Evolutionary conservation across 1,139 yeast species (phyloP), one percentile per base, ranked within the genome.

Genomic region (Pichia sp.): DNA sequence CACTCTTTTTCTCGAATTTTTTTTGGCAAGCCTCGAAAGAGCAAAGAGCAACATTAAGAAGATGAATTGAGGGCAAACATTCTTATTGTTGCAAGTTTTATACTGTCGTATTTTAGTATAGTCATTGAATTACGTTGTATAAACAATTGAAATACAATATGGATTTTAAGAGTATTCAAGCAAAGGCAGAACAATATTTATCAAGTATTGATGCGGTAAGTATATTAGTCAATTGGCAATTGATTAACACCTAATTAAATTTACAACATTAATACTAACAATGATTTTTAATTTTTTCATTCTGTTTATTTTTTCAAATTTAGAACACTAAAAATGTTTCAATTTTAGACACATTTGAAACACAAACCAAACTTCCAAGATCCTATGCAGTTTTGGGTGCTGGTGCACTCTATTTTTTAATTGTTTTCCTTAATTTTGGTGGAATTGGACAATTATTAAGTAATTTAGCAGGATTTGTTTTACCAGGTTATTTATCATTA

Each of bases 371-470:
- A 24, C 70, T 90, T 52, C 97, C 97, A 64, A 85, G 92, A 73
- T 83, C 95, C 2, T 90, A 90, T 61, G 85, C 87, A 33, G 84
- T 83, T 31, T 66, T 83, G 46, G 94, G 80, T 24, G 73, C 73
- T 25, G 80, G 71, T 37, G 80, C 66, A 8, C 60, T 79, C 43
- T 92, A 92, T 70, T 72, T 89, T 55, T 67, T 90, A 37, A 66
- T 89, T 59, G 80, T 89, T 50, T 87, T 90, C 69, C 71, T 90
- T 61, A 94, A 94, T 68, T 70, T 89, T 56, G 97, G 96, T 52
- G 97, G 96, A 24, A 71, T 90, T 61, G 97, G 97, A 50, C 95
- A 90, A 69, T 78, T 92, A 58, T 75, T 92, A 55, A 84, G 97
- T 55, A 92, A 94, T 72, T 70, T 92, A 60, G 95, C 95, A 32